Evolutionary conservation across 352 stramenopile species (phyloP).

Genomic region (Thraustochytrium sp.): DNA sequence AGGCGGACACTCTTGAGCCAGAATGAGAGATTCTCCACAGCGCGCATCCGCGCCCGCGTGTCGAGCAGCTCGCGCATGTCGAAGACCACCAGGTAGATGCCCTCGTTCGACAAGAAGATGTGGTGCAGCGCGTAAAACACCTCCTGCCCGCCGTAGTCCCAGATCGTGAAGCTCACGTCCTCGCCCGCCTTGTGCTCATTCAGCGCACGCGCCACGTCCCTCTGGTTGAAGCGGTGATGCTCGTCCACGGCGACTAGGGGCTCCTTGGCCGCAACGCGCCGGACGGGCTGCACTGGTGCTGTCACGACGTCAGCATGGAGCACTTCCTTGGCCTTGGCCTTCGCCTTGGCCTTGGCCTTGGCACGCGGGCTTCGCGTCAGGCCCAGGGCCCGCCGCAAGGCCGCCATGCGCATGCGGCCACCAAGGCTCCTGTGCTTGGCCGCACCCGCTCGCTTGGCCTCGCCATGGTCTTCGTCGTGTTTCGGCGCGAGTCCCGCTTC

Average conservation of each 20-base stretch:
- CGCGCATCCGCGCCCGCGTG: not conserved
- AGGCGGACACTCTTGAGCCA: conserved; percentile 49
- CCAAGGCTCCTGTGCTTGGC: too few relatives aligned
- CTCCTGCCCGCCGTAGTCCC: conserved; percentile 47
- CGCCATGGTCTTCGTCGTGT: too few relatives aligned
- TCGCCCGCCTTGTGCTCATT: conserved; percentile 3
- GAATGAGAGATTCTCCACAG: conserved; percentile 44
- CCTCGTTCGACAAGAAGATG: conserved; percentile 43
- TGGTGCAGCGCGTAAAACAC: conserved; percentile 49
- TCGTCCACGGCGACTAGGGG: not conserved
- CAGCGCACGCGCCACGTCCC: not conserved
- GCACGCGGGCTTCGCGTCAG: too few relatives aligned
- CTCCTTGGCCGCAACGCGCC: too few relatives aligned
- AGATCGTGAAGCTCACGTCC: conserved; percentile 38
- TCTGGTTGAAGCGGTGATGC: not conserved
- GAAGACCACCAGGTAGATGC: conserved; percentile 47
- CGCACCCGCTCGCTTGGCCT: too few relatives aligned
- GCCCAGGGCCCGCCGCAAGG: too few relatives aligned
- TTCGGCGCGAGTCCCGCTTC: too few relatives aligned
- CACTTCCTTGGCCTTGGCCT: too few relatives aligned
- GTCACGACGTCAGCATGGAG: too few relatives aligned
- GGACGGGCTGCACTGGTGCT: too few relatives aligned
- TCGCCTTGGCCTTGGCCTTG: too few relatives aligned
- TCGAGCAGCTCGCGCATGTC: conserved; percentile 44
- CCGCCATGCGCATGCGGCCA: too few relatives aligned